Percentiles rank a stretch among this genome's conserved stretches.
These are phyloP conservation scores for Berkeleyomyces basicola DNA, from an alignment of 2,329 filamentous ascomycete species.

Conservation along the genomic window DNA sequence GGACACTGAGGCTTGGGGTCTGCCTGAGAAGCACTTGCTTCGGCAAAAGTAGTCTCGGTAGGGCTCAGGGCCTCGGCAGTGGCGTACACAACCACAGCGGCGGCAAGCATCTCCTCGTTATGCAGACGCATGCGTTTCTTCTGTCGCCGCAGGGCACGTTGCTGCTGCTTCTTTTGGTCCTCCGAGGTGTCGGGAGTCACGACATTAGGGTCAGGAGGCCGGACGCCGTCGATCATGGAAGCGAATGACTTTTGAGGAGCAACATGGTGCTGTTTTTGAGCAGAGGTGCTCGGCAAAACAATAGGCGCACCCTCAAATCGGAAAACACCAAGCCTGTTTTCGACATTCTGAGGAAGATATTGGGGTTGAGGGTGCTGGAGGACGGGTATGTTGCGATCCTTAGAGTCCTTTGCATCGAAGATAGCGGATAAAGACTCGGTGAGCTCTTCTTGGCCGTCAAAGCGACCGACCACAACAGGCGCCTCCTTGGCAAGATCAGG, in stretches of 20 bases:
- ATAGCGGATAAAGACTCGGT: conserved; percentile 16
- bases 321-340: conserved; percentile 9
- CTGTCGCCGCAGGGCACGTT: conserved; percentile 29
- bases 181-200: conserved; percentile 34
- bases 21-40: neutral
- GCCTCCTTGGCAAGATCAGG: conserved; percentile 6
- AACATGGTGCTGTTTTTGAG: neutral
- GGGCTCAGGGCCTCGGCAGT: conserved; percentile 32
- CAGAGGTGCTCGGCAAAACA: neutral
- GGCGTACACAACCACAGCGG: conserved; percentile 37
- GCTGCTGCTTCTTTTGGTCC: conserved; percentile 25
- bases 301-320: neutral
- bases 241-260: conserved; percentile 5
- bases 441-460: conserved; percentile 7
- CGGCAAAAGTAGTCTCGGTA: conserved; percentile 16
- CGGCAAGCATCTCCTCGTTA: conserved; percentile 36
- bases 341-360: neutral
- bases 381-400: conserved; percentile 7
- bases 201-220: conserved; percentile 18
- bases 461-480: neutral
- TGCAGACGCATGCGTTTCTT: conserved; percentile 28
- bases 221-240: conserved; percentile 3
- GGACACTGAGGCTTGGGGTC: conserved; percentile 7
- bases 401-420: conserved; percentile 2
- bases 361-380: neutral